Evolutionary conservation across 352 stramenopile genomes (phyloP).

Genomic region (Phytophthora kernoviae): DNA sequence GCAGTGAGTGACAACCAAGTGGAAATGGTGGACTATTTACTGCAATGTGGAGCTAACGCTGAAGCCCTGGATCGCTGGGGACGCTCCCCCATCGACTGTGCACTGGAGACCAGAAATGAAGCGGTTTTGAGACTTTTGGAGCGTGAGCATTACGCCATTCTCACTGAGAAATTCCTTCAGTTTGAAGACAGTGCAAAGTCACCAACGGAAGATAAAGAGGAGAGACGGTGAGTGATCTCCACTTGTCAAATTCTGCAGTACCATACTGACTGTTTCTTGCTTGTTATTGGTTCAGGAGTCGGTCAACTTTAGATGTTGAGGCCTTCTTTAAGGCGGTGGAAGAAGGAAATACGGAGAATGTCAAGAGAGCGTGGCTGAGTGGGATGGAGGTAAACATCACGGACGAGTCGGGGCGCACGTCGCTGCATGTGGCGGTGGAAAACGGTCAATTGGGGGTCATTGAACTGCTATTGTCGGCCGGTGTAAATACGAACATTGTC

Average conservation of each 20-base stretch:
- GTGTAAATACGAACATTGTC: slow-evolving; percentile 61
- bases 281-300: slow-evolving; percentile 19
- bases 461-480: slow-evolving; percentile 75
- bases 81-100: slow-evolving; percentile 70
- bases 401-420: slow-evolving; percentile 59
- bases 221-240: slow-evolving; percentile 22
- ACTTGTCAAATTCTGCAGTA: slow-evolving; percentile 4
- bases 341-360: slow-evolving; percentile 66
- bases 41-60: slow-evolving; percentile 58
- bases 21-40: slow-evolving; percentile 60
- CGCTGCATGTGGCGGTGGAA: slow-evolving; percentile 81
- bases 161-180: slow-evolving; percentile 24
- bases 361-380: slow-evolving; percentile 80
- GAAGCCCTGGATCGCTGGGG: slow-evolving; percentile 74
- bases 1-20: slow-evolving; percentile 69
- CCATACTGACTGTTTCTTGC: slow-evolving; percentile 12
- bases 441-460: slow-evolving; percentile 72
- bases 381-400: slow-evolving; percentile 65
- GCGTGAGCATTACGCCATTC: slow-evolving; percentile 29
- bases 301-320: slow-evolving; percentile 44
- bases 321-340: slow-evolving; percentile 68
- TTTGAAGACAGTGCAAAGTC: slow-evolving; percentile 14
- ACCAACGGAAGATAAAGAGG: slow-evolving; percentile 2
- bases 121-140: slow-evolving; percentile 56
- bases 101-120: slow-evolving; percentile 55